Conservation (phyloP, 768 basidiomycete genomes). For the Cantharellus cinnabarinus region DNA sequence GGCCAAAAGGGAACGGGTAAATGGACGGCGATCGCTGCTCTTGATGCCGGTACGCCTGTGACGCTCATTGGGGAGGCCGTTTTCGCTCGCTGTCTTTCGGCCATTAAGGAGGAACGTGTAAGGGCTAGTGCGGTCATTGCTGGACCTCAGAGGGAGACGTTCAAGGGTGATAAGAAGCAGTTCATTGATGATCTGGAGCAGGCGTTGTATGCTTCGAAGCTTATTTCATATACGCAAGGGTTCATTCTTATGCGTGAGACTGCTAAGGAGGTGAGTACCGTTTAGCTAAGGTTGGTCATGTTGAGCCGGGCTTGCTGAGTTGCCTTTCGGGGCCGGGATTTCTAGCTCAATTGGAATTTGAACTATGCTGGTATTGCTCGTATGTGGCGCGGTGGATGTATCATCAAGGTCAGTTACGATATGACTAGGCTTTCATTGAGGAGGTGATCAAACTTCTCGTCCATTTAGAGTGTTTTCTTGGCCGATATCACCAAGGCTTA, state of each 20-base stretch:
- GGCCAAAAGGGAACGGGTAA: conserved; percentile 99
- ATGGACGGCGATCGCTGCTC: conserved; percentile 95
- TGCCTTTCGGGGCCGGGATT: background rate
- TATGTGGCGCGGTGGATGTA: conserved; percentile 99
- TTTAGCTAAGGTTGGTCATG: conserved; percentile 11
- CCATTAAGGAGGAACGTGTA: conserved; percentile 87
- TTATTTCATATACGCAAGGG: conserved; percentile 98
- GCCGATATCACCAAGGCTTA: conserved; percentile 84
- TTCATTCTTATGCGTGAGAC: conserved; percentile 99
- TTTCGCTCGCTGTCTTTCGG: conserved; percentile 92
- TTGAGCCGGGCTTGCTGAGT: background rate
- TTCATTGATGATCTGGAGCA: conserved; percentile 99
- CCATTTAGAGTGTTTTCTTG: conserved; percentile 63
- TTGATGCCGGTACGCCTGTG: conserved; percentile 83
- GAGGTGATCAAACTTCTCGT: background rate
- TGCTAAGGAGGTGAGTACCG: conserved; percentile 55
- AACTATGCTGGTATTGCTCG: conserved; percentile 95
- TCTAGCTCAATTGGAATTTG: conserved; percentile 63
- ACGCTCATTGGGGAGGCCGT: conserved; percentile 99
- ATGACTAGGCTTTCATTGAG: background rate
- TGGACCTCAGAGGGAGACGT: conserved; percentile 80
- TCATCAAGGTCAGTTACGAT: conserved; percentile 56
- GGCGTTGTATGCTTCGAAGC: conserved; percentile 97
- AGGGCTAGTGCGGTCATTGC: conserved; percentile 81
- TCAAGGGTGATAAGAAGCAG: conserved; percentile 94